Percentiles rank a stretch among this genome's conserved stretches.
Conservation (phyloP, 306 rosid species). For the Hippophae tibetana region DNA sequence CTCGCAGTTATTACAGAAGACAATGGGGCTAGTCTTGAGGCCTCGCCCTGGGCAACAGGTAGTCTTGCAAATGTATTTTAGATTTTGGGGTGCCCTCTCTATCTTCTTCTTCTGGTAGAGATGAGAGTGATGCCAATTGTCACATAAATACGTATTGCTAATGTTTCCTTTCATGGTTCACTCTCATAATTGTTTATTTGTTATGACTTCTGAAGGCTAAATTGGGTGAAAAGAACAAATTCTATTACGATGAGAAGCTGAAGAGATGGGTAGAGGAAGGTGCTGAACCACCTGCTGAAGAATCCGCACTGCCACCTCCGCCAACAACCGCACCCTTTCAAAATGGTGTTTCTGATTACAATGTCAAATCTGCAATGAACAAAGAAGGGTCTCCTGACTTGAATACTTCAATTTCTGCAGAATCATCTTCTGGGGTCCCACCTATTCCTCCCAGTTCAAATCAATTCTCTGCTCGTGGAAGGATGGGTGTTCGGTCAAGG, state of each 20-base stretch:
- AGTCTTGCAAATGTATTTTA: slow-evolving; percentile 9
- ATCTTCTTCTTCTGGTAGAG: no score
- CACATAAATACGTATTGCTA: background rate
- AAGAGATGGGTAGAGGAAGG: slow-evolving; percentile 97
- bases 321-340: slow-evolving; percentile 56
- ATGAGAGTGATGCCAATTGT: background rate
- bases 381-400: slow-evolving; percentile 39
- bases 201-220: slow-evolving; percentile 54
- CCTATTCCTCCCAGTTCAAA: slow-evolving; percentile 71
- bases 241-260: slow-evolving; percentile 80
- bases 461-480: slow-evolving; percentile 69
- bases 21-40: slow-evolving; percentile 61
- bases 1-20: slow-evolving; percentile 61
- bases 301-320: slow-evolving; percentile 71
- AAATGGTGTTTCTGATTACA: slow-evolving; percentile 63
- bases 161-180: slow-evolving; percentile 15
- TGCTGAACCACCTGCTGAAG: slow-evolving; percentile 64
- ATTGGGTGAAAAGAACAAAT: slow-evolving; percentile 77
- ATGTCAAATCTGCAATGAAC: slow-evolving; percentile 55
- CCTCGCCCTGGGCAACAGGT: slow-evolving; percentile 79
- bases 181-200: slow-evolving; percentile 18
- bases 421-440: slow-evolving; percentile 59
- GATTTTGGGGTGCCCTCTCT: slow-evolving; percentile 1
- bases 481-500: slow-evolving; percentile 82
- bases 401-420: slow-evolving; percentile 34